Evolutionary conservation across 352 stramenopile genomes (phyloP).

Genomic region (Lagenidium sp.): DNA sequence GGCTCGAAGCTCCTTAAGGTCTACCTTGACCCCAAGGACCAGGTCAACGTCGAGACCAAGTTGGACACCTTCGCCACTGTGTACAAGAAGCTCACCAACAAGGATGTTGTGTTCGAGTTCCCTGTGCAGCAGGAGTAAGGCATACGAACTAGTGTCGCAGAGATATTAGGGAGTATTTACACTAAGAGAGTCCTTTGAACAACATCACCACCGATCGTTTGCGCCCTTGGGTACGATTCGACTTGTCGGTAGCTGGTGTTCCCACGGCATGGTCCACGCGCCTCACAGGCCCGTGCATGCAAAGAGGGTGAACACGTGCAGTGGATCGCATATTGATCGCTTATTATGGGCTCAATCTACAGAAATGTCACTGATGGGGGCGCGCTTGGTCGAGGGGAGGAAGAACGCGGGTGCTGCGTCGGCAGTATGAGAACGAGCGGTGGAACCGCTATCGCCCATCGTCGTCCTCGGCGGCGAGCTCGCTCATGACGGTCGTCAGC

Average conservation of each 20-base stretch:
- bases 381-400: too few species aligned
- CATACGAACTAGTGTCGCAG: slow-evolving; percentile 16
- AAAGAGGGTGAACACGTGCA: too few species aligned
- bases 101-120: slow-evolving; percentile 99
- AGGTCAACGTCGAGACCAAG: slow-evolving; percentile 99
- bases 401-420: neutral
- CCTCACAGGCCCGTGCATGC: too few species aligned
- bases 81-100: slow-evolving; percentile 99
- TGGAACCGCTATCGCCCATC: slow-evolving; percentile 56
- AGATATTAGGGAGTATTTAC: slow-evolving; percentile 28
- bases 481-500: slow-evolving; percentile 24
- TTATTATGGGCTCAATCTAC: too few species aligned
- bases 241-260: too few species aligned
- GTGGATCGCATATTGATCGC: too few species aligned
- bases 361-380: too few species aligned
- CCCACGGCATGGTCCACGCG: too few species aligned
- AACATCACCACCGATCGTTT: too few species aligned
- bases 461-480: slow-evolving; percentile 44
- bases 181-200: slow-evolving; percentile 39
- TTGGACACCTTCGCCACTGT: slow-evolving; percentile 99
- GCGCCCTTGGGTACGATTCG: too few species aligned
- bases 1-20: slow-evolving; percentile 98
- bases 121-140: slow-evolving; percentile 83
- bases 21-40: slow-evolving; percentile 97
- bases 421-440: too few species aligned